Conservation (phyloP, 2,329 filamentous ascomycete species). For the Neonectria punicea region DNA sequence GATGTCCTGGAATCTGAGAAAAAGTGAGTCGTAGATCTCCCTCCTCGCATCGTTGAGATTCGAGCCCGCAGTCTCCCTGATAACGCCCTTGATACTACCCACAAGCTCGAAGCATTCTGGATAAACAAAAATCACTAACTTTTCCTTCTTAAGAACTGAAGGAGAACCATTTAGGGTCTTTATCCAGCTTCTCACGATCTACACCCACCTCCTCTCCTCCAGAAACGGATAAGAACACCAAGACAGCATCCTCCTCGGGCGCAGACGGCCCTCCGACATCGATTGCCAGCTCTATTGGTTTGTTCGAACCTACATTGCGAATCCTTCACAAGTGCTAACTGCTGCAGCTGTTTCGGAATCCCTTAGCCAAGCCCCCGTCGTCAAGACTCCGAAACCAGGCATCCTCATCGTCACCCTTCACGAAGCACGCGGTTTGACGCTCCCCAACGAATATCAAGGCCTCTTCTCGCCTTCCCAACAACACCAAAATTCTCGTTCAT, state of each 20-base stretch:
- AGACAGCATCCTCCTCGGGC: background rate
- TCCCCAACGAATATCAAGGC: conserved; percentile 86
- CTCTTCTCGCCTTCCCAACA: conserved; percentile 68
- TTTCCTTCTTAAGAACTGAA: conserved; percentile 13
- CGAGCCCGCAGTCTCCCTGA: too few relatives aligned
- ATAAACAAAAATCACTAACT: background rate
- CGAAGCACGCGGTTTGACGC: conserved; percentile 86
- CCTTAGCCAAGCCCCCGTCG: conserved; percentile 53
- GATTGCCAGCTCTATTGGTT: conserved; percentile 6
- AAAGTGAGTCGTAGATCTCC: too few relatives aligned
- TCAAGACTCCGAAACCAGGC: conserved; percentile 81
- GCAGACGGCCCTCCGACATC: background rate
- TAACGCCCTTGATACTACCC: too few relatives aligned
- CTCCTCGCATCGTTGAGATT: too few relatives aligned
- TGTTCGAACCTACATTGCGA: background rate
- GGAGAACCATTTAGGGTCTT: conserved; percentile 20
- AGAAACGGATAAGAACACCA: background rate
- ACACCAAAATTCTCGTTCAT: too few relatives aligned
- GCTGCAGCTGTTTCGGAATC: conserved; percentile 60
- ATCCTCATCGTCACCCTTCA: conserved; percentile 96
- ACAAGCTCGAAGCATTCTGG: too few relatives aligned
- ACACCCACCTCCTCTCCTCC: conserved; percentile 2
- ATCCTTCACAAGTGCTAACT: background rate
- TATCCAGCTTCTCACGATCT: conserved; percentile 16
- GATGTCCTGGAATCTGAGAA: too few relatives aligned